phyloP scores from a whole-genome alignment of 768 basidiomycete species.

The Mycena rebaudengoi region DNA sequence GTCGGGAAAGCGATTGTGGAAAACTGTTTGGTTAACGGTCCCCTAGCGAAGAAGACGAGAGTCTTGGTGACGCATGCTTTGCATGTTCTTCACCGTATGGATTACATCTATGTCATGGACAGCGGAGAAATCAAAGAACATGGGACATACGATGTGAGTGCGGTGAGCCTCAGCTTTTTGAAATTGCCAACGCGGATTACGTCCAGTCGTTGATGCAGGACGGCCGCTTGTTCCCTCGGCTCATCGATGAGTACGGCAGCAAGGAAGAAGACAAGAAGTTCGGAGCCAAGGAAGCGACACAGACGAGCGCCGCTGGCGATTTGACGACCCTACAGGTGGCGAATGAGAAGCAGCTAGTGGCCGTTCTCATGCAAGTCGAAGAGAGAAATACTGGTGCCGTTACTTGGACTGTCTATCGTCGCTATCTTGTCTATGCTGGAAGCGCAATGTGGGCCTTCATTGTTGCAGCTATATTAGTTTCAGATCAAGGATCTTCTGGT shows the following conservation, averaged over 20 bases:
- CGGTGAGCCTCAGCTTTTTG: not conserved
- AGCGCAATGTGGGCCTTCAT: constrained; percentile 55
- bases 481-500: constrained; percentile 62
- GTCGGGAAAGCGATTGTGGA: constrained; percentile 74
- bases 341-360: constrained; percentile 26
- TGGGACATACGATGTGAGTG: constrained; percentile 62
- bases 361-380: constrained; percentile 58
- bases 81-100: constrained; percentile 61
- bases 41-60: constrained; percentile 60
- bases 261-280: constrained; percentile 42
- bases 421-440: constrained; percentile 58
- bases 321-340: constrained; percentile 4
- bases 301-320: constrained; percentile 8
- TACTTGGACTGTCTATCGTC: constrained; percentile 54
- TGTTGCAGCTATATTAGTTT: constrained; percentile 49
- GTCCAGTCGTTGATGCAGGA: constrained; percentile 52
- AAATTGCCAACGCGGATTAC: constrained; percentile 1
- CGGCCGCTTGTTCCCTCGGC: constrained; percentile 52
- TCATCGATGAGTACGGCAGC: constrained; percentile 65
- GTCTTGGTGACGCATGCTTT: constrained; percentile 69
- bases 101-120: constrained; percentile 71
- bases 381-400: constrained; percentile 66
- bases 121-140: constrained; percentile 65
- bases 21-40: constrained; percentile 63
- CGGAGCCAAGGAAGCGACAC: constrained; percentile 3